These are phyloP conservation scores for Adansonia rubrostipa DNA, from an alignment of 441 rosid species.

Conservation along the genomic window DNA sequence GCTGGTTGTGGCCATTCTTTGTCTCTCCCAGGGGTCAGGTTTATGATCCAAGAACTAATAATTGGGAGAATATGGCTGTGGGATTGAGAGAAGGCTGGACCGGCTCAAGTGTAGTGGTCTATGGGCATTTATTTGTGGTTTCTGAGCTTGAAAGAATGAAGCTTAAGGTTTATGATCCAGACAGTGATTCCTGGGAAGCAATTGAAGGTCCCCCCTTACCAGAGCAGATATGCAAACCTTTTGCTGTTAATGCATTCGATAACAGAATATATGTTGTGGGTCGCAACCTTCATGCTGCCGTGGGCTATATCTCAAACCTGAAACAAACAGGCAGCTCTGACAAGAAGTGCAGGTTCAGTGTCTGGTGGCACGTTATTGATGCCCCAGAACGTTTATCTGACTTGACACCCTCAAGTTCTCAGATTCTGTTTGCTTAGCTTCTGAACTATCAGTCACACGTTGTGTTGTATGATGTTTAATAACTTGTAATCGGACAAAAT, in stretches of 20 bases:
- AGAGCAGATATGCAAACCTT: slow-evolving; percentile 86
- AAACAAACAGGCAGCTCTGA: slow-evolving; percentile 34
- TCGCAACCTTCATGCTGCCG: slow-evolving; percentile 71
- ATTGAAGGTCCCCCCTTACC: slow-evolving; percentile 82
- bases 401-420: slow-evolving; percentile 82
- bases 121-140: slow-evolving; percentile 78
- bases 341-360: slow-evolving; percentile 53
- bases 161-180: slow-evolving; percentile 75
- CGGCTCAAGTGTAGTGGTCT: slow-evolving; percentile 83
- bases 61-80: slow-evolving; percentile 82
- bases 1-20: slow-evolving; percentile 94
- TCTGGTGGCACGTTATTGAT: slow-evolving; percentile 72
- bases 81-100: slow-evolving; percentile 96
- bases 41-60: slow-evolving; percentile 70
- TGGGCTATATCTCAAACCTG: slow-evolving; percentile 64
- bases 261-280: slow-evolving; percentile 79
- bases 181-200: slow-evolving; percentile 75
- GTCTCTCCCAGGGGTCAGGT: slow-evolving; percentile 92
- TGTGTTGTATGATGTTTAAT: slow-evolving; percentile 3
- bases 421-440: slow-evolving; percentile 72
- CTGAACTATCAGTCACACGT: slow-evolving; percentile 24
- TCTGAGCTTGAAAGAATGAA: slow-evolving; percentile 92
- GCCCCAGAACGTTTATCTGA: slow-evolving; percentile 63
- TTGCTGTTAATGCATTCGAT: slow-evolving; percentile 64
- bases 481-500: slow-evolving; percentile 24